These are phyloP conservation scores for Penicillium paxilli DNA, from an alignment of 495 filamentous ascomycete genomes.

Conservation along the genomic window DNA sequence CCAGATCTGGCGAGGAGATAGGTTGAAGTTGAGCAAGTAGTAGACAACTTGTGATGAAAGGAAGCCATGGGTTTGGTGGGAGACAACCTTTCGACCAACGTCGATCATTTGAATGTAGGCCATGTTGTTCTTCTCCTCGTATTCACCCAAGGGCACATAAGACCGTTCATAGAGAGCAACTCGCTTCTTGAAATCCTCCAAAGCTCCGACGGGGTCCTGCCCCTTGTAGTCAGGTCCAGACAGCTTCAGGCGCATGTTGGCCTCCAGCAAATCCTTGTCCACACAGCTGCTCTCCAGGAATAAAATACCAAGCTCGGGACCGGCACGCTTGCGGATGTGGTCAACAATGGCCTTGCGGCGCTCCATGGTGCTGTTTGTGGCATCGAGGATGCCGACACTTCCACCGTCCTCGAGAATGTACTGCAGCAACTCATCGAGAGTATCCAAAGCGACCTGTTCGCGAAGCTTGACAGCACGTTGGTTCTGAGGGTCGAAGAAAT, in stretches of 20 bases:
- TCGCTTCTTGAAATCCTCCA: constrained; percentile 89
- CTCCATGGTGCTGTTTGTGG: constrained; percentile 91
- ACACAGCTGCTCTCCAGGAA: constrained; percentile 94
- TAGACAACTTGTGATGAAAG: constrained; percentile 86
- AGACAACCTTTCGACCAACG: constrained; percentile 89
- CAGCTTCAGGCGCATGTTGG: constrained; percentile 98
- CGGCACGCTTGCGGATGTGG: constrained; percentile 78
- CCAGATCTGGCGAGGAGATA: constrained; percentile 95
- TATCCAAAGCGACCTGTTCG: constrained; percentile 89
- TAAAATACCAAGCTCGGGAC: constrained; percentile 81
- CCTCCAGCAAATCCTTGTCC: constrained; percentile 78
- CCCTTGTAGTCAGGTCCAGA: constrained; percentile 94
- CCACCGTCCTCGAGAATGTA: constrained; percentile 81
- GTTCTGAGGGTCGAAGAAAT: constrained; percentile 93
- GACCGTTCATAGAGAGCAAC: constrained; percentile 92
- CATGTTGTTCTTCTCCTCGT: constrained; percentile 85
- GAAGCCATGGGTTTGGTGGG: constrained; percentile 88
- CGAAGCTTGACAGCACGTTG: constrained; percentile 76
- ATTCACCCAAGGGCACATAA: constrained; percentile 87
- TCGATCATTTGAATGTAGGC: constrained; percentile 97
- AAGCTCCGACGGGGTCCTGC: constrained; percentile 79
- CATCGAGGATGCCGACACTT: constrained; percentile 96
- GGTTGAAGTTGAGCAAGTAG: constrained; percentile 93
- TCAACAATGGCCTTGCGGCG: constrained; percentile 82
- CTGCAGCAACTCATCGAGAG: constrained; percentile 85